Evolutionary conservation across 805 yeast genomes (phyloP).

Genomic region (Starmerella apicola): DNA sequence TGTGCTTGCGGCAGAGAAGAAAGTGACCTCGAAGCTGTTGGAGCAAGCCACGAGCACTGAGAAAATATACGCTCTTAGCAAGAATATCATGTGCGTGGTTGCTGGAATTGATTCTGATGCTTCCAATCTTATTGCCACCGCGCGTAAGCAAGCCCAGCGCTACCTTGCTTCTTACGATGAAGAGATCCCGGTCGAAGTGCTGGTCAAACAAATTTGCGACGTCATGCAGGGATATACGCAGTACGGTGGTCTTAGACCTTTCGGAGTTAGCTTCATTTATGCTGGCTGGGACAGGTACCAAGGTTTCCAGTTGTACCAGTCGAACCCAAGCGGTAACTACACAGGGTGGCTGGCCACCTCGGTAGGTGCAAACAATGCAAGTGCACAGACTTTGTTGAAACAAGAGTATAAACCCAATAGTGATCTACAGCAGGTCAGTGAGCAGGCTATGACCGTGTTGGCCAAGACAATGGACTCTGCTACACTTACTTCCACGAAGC

Average conservation of each 20-base stretch:
- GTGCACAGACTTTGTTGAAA: constrained; percentile 90
- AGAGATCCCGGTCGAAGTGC: constrained; percentile 83
- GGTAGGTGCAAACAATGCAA: constrained; percentile 91
- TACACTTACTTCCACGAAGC: constrained; percentile 70
- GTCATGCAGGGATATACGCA: constrained; percentile 96
- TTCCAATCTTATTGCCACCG: constrained; percentile 71
- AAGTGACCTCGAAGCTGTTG: constrained; percentile 79
- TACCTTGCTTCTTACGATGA: constrained; percentile 80
- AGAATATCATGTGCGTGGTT: constrained; percentile 66
- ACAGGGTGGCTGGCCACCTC: constrained; percentile 98
- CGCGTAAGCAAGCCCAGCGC: constrained; percentile 74
- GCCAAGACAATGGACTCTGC: constrained; percentile 90
- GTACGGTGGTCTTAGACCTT: constrained; percentile 96
- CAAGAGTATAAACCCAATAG: constrained; percentile 87
- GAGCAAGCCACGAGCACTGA: constrained; percentile 93
- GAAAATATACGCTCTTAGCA: constrained; percentile 76
- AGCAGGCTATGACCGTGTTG: constrained; percentile 78
- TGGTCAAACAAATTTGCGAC: constrained; percentile 82
- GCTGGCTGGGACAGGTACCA: constrained; percentile 90
- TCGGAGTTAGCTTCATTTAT: constrained; percentile 90
- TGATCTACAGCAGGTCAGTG: constrained; percentile 55
- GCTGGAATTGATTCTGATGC: constrained; percentile 99
- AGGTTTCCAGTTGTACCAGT: constrained; percentile 84
- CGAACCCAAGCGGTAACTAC: constrained; percentile 95
- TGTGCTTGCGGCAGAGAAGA: constrained; percentile 92